phyloP scores from a whole-genome alignment of 1,139 yeast genomes.

The Sugiyamaella castrensis region DNA sequence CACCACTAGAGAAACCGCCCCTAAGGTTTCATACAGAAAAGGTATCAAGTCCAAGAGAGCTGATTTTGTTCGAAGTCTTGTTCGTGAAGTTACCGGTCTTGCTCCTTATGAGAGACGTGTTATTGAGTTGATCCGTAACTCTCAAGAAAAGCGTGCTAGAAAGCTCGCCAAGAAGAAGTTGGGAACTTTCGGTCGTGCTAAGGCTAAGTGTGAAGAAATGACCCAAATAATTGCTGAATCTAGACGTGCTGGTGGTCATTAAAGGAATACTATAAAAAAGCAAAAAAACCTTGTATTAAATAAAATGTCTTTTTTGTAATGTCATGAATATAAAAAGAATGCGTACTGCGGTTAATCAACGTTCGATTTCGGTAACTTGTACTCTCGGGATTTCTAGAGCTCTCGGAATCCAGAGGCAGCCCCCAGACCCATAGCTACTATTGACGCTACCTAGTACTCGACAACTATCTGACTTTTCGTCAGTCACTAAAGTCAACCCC shows the following conservation, averaged over 20 bases:
- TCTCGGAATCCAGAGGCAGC: too few species aligned
- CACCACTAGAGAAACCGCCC: slow-evolving; percentile 87
- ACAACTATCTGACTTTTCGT: too few species aligned
- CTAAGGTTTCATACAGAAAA: slow-evolving; percentile 95
- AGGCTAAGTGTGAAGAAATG: slow-evolving; percentile 99
- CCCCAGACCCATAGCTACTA: too few species aligned
- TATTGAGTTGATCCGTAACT: slow-evolving; percentile 98
- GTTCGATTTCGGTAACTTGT: not conserved
- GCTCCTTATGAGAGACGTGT: slow-evolving; percentile 99
- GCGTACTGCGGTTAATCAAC: not conserved
- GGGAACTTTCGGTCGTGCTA: slow-evolving; percentile 99
- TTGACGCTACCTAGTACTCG: too few species aligned
- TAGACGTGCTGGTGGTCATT: slow-evolving; percentile 58
- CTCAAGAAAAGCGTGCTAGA: slow-evolving; percentile 99
- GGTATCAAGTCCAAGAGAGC: slow-evolving; percentile 97
- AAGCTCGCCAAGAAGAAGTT: slow-evolving; percentile 99
- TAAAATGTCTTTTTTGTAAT: slow-evolving; percentile 7
- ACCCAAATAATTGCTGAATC: slow-evolving; percentile 95
- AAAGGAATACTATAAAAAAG: slow-evolving; percentile 14
- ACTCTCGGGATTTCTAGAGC: too few species aligned
- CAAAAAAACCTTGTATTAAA: slow-evolving; percentile 5
- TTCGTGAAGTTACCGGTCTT: slow-evolving; percentile 96
- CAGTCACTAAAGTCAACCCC: too few species aligned
- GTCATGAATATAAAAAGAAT: not conserved
- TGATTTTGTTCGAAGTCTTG: slow-evolving; percentile 89